Base-by-base conservation (phyloP, 2,329 filamentous ascomycete species). In the Fusarium anguioides region DNA sequence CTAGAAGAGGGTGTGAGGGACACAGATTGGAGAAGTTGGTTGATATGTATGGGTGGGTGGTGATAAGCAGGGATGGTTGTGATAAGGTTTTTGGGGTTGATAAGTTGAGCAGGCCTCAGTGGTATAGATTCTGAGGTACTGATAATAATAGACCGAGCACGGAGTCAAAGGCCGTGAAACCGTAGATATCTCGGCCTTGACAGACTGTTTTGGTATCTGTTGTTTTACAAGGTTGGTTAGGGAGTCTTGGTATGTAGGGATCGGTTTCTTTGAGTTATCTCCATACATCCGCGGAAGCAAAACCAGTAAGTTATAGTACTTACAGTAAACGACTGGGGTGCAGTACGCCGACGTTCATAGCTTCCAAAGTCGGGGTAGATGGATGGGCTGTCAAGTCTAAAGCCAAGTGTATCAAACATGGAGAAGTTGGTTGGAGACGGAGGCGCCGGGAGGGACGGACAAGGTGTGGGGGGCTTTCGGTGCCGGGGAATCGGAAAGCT, bases 81-180 rank as follows among this genome's bases (percentile, higher is more conserved):
- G 60, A 64, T 64, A 60, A 60, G 57, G 41, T 49, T 54, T 59
- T 60, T 35, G 26, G 60, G 37, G 36, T 64, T 40, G 53, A 64
- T 65, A 60, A 36, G 53, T 49, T 29, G 21, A 21, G 24, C 35
- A 49, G 24, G 23, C 53, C 18, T 35, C 21, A 49, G 12, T 44
- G 26, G 27, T 24, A 37, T 44, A 24, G 35, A 24, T 21, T 41
- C 26, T 48, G 35, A 21, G 42, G 51, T 46, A 45, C 50, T 63
- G 60, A 50, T 63, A 58, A 27, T 42, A 33, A 36, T n/a, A 26
- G 33, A 46, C 24, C 15, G 21, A 14, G 21, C 44, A 50, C 48
- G 61, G 63, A 44, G 55, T 37, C 23, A 26, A 29, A 45, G 47
- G 31, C 60, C 60, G 60, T 37, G 50, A 63, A 58, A 24, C 60